Evolutionary conservation across 495 filamentous ascomycete species (phyloP), one percentile per base, ranked within the genome.

Genomic region (Podospora pseudocomata): DNA sequence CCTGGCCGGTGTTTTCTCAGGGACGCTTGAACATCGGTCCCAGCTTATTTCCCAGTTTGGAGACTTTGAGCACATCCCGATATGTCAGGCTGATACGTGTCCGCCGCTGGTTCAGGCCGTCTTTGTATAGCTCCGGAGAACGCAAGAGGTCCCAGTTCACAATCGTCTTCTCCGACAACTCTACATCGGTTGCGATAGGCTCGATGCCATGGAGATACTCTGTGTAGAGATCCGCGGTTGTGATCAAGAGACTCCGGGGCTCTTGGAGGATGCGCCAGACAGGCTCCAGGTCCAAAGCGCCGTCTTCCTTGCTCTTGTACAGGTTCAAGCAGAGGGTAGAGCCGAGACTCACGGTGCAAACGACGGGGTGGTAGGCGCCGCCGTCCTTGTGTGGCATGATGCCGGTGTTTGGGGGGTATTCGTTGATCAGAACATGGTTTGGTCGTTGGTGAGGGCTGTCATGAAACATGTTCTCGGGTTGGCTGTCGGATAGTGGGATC

Each of bases 361-460:
- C 94, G 30, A 96, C 85, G 2, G 91, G 90, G 70, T 90, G 82
- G 75, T 99, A 99, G 0, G 94, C 93, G 1, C 84, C 76, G 0
- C 95, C 95, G 73, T 99, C 95, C 79, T 99, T 94, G 74, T 99
- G 95, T 64, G 94, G 88, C 91, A 97, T 94, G 68, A 98, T 99
- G 6, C 95, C 95, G 70, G 97, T 90, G 1, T 92, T 92, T 0
- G 92, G 88, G 1, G 78, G 79, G 78, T 99, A 99, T 78, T 97
- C 93, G 73, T 99, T 99, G 55, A 98, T 86, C 19, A 99, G 83
- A 60, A 95, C 91, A 81, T 99, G 95, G 69, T 99, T 99, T 34
- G 94, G 93, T 3, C 78, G 81, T 11, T 79, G 67, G 71, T 97
- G 94, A 28, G 94, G 91, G 27, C 92, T 86, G 20, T 84, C 73